A percentile compares a stretch with the other conserved stretches of the same genome.
Evolutionary conservation across 768 basidiomycete species (phyloP).

Genomic region (Psilocybe cyanescens): DNA sequence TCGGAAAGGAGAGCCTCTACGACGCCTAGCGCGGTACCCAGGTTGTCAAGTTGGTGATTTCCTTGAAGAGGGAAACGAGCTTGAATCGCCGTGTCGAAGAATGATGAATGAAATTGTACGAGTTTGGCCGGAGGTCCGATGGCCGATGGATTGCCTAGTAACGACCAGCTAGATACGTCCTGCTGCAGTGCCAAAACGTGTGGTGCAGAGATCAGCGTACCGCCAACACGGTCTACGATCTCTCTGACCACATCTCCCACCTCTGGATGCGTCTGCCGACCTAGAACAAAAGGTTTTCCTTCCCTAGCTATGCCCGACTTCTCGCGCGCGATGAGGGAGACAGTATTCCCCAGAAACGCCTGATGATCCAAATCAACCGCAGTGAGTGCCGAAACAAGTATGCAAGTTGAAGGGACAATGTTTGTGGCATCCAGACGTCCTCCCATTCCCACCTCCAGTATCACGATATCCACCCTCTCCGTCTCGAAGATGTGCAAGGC

Average conservation of each 20-base stretch:
- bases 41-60: conserved; percentile 83
- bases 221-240: conserved; percentile 44
- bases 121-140: conserved; percentile 36
- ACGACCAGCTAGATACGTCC: conserved; percentile 15
- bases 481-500: conserved; percentile 80
- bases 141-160: conserved; percentile 5
- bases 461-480: conserved; percentile 66
- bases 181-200: conserved; percentile 21
- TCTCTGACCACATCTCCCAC: conserved; percentile 48
- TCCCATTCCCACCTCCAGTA: conserved; percentile 96
- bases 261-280: conserved; percentile 56
- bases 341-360: conserved; percentile 79
- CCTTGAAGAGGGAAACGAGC: conserved; percentile 73
- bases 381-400: conserved; percentile 83
- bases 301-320: conserved; percentile 81
- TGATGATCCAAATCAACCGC: conserved; percentile 94
- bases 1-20: conserved; percentile 54
- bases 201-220: conserved; percentile 28
- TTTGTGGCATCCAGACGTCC: conserved; percentile 94
- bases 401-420: conserved; percentile 69
- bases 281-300: conserved; percentile 67
- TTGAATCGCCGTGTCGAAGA: conserved; percentile 47
- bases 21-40: conserved; percentile 68
- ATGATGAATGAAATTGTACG: conserved; percentile 45
- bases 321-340: conserved; percentile 75